phyloP scores from a whole-genome alignment of 495 filamentous ascomycete genomes.

The Penicillium arizonense region DNA sequence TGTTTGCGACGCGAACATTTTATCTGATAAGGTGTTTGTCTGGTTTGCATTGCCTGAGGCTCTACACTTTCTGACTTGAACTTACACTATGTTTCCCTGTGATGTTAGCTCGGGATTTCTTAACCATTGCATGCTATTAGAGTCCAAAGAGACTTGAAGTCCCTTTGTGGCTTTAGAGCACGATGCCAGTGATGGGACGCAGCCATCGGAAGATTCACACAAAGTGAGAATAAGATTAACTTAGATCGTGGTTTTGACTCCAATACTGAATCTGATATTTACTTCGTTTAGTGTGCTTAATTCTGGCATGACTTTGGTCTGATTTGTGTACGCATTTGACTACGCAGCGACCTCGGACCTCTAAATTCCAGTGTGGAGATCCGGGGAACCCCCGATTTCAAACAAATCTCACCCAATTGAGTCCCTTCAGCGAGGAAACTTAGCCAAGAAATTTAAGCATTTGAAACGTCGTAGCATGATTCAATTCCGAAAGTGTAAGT shows the following conservation, averaged over 20 bases:
- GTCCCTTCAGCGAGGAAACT: not conserved
- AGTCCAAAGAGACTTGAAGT: too few relatives aligned
- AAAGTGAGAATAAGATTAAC: too few relatives aligned
- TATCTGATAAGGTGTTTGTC: slow-evolving; percentile 26
- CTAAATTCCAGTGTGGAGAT: slow-evolving; percentile 2
- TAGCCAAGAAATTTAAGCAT: not conserved
- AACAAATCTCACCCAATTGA: not conserved
- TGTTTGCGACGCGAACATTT: slow-evolving; percentile 18
- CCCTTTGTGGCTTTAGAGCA: too few relatives aligned
- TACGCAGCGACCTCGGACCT: not conserved
- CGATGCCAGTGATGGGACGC: too few relatives aligned
- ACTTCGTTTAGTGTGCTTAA: too few relatives aligned
- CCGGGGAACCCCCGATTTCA: slow-evolving; percentile 5
- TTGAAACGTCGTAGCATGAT: not conserved
- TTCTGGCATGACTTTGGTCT: too few relatives aligned
- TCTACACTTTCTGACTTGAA: not conserved
- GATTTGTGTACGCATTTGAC: too few relatives aligned
- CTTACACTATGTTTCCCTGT: not conserved
- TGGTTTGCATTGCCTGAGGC: slow-evolving; percentile 19
- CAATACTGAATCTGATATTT: too few relatives aligned
- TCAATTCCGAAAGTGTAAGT: not conserved
- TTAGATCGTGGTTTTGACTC: too few relatives aligned
- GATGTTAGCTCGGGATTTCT: too few relatives aligned
- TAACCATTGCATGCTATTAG: too few relatives aligned
- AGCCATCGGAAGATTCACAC: too few relatives aligned